Evolutionary conservation across 139 green algal genomes (phyloP), one percentile per base, ranked within the genome.

Genomic region (Tetradesmus obliquus): DNA sequence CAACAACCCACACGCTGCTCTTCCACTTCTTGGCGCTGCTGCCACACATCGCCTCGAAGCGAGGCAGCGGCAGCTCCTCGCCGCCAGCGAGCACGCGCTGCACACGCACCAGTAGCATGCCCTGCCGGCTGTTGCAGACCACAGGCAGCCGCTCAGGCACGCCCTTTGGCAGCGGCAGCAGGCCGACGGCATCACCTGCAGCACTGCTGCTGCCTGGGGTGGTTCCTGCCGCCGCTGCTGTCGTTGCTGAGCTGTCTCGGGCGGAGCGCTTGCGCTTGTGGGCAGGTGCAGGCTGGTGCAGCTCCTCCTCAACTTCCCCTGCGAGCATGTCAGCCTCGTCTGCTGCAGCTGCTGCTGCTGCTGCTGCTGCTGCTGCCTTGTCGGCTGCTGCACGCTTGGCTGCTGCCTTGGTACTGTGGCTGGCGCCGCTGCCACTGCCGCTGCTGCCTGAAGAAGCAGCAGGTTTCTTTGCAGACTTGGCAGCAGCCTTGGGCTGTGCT

Each of bases 21-120:
- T 98, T 98, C 97, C 97, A 99, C 93, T 99, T 99, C 93, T 98
- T 99, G 80, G 97, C 95, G 1, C 93, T 96, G 88, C 95, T 96
- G 53, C 97, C 97, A 74, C 95, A 97, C 20, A 97, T 20, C 74
- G 93, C 80, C 96, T 98, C 96, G 92, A 98, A 98, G 55, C 89
- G 87, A 12, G 93, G 94, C n/a, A 95, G 94, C 10, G 94, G 92
- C 85, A 98, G 95, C 88, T 96, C 90, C 69, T 92, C 1, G 1
- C 90, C 95, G 0, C 92, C 84, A 32, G 95, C 93, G n/a, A 90
- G 8, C 71, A 99, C 94, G 0, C 90, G 86, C 95, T 98, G 97
- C 1, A 85, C 94, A 57, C 97, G 94, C 22, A 97, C 19, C 8
- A 93, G 4, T 51, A 99, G 86, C 24, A 90, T 15, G 1, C 88